phyloP scores from a whole-genome alignment of 495 filamentous ascomycete species.

The Penicillium robsamsonii region DNA sequence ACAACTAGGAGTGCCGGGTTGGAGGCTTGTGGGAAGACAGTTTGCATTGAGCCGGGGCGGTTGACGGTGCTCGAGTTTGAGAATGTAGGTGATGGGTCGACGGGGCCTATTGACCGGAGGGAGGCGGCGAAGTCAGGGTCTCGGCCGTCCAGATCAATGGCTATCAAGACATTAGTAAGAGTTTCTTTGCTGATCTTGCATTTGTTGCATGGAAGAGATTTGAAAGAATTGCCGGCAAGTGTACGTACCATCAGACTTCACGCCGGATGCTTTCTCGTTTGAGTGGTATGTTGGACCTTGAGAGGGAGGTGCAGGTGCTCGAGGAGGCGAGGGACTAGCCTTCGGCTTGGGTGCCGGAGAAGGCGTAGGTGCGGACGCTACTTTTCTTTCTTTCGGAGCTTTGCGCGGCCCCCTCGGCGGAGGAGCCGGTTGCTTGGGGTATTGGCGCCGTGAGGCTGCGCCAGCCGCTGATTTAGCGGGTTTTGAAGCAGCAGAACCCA shows the following conservation, averaged over 20 bases:
- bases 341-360: conserved; percentile 17
- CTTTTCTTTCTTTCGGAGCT: conserved; percentile 17
- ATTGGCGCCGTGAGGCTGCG: conserved; percentile 53
- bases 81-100: conserved; percentile 57
- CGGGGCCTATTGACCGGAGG: conserved; percentile 62
- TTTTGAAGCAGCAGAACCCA: conserved; percentile 66
- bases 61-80: conserved; percentile 55
- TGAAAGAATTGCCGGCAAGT: background rate
- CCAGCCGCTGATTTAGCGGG: conserved; percentile 53
- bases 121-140: conserved; percentile 63
- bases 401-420: conserved; percentile 28
- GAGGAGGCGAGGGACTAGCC: conserved; percentile 28
- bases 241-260: conserved; percentile 37
- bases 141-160: conserved; percentile 64
- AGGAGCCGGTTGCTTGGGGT: conserved; percentile 49
- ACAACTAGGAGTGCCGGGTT: conserved; percentile 55
- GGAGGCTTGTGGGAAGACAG: conserved; percentile 49
- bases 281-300: conserved; percentile 43
- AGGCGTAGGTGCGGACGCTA: conserved; percentile 17
- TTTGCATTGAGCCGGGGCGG: conserved; percentile 23
- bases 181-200: background rate
- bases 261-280: conserved; percentile 34
- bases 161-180: conserved; percentile 32
- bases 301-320: conserved; percentile 22
- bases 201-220: background rate